A percentile compares a stretch with the other conserved stretches of the same genome.
Evolutionary conservation across 768 basidiomycete species (phyloP).

Genomic region (Gloeostereum incarnatum): DNA sequence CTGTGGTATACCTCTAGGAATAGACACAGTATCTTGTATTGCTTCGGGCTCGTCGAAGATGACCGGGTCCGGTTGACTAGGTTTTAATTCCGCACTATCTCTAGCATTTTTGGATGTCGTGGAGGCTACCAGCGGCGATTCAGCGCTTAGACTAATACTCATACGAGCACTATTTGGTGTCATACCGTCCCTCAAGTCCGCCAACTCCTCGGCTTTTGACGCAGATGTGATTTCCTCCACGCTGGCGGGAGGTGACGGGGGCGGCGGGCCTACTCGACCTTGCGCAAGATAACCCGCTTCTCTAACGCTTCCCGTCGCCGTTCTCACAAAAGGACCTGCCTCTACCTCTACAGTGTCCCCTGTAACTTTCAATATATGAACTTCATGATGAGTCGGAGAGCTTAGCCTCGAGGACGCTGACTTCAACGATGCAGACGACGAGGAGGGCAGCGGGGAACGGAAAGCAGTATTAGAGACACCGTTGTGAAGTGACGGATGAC

Average conservation of each 20-base stretch:
- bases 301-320: conserved; percentile 12
- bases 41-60: conserved; percentile 12
- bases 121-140: neutral
- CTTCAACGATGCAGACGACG: conserved; percentile 19
- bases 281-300: conserved; percentile 7
- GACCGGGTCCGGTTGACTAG: neutral
- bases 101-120: too few relatives aligned
- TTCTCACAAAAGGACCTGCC: conserved; percentile 23
- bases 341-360: conserved; percentile 36
- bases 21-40: too few relatives aligned
- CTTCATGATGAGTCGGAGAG: conserved; percentile 28
- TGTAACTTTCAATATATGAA: conserved; percentile 48
- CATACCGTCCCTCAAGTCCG: conserved; percentile 1
- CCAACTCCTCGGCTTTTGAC: conserved; percentile 6
- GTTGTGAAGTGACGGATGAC: too few relatives aligned
- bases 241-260: conserved; percentile 30
- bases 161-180: conserved; percentile 1
- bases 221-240: conserved; percentile 4
- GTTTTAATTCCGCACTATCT: neutral
- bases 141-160: neutral
- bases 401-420: conserved; percentile 25
- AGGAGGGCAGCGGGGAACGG: conserved; percentile 10
- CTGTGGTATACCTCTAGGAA: too few relatives aligned
- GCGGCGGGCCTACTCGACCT: conserved; percentile 40
- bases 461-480: conserved; percentile 9